Evolutionary conservation across 2,329 filamentous ascomycete genomes (phyloP), one percentile per base, ranked within the genome.

Genomic region (Exophiala alcalophila): DNA sequence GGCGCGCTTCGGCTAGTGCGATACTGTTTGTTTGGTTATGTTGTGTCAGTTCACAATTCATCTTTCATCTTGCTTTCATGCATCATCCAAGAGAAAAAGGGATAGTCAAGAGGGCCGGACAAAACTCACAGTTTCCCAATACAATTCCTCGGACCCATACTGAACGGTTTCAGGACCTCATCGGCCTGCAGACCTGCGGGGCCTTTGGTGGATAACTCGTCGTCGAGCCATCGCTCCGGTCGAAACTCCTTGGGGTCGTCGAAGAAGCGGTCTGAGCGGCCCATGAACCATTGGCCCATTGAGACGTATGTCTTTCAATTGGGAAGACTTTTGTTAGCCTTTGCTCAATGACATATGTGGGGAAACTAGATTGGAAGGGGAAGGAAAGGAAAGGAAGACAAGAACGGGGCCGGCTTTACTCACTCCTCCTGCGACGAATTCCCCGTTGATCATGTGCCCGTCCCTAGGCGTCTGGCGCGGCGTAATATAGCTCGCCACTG

Each of bases 401-500:
- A n/a, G n/a, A n/a, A n/a, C n/a, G n/a, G n/a, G n/a, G n/a, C n/a
- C n/a, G 28, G 5, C n/a, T 20, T 27, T 15, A 28, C 49, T 42
- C 40, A 49, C 44, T 8, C 32, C 40, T 10, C 32, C 58, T 1
- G 66, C 66, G 4, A 70, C 52, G 16, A 49, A 24, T 3, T 60
- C 36, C 11, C 62, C 58, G 15, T 58, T 58, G 29, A 68, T 59
- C 10, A 46, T 24, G 11, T 44, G 27, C 11, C 46, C 47, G 15
- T 42, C 72, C 70, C 40, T 80, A 5, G 47, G 47, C 19, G 36
- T 75, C 3, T 41, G 26, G 8, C 49, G 33, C 3, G 49, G 49
- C 8, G 35, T 42, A 33, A 38, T 47, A 18, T 37, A 43, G 15
- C 32, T 39, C 5, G 45, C 43, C 9, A 41, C 25, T 5, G 50